phyloP scores from a whole-genome alignment of 2,329 filamentous ascomycete genomes.

The Monosporascus sp. region DNA sequence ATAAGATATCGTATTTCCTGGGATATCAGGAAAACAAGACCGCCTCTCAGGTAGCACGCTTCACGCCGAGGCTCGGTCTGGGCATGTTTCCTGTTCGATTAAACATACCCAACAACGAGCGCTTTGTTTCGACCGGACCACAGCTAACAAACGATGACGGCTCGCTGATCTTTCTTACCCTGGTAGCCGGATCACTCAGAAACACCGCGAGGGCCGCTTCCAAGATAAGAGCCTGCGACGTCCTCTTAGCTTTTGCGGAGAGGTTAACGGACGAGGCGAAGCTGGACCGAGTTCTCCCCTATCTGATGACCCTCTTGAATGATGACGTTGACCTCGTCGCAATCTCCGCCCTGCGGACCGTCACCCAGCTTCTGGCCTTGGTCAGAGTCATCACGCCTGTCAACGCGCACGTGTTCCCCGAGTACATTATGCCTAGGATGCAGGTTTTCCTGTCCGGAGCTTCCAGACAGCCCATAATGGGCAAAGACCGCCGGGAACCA shows the following conservation, averaged over 20 bases:
- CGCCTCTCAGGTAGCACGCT: conserved; percentile 22
- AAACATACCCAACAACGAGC: conserved; percentile 80
- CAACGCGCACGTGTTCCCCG: conserved; percentile 64
- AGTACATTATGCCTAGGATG: conserved; percentile 63
- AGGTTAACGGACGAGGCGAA: conserved; percentile 92
- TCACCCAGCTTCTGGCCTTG: conserved; percentile 83
- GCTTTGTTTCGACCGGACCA: conserved; percentile 56
- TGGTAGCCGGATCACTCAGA: conserved; percentile 82
- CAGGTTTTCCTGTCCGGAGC: conserved; percentile 46
- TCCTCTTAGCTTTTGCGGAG: conserved; percentile 87
- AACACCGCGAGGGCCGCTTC: conserved; percentile 88
- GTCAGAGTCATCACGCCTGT: conserved; percentile 82
- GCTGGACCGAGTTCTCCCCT: conserved; percentile 86
- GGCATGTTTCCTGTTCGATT: conserved; percentile 75
- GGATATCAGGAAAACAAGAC: conserved; percentile 58
- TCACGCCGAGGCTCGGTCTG: conserved; percentile 46
- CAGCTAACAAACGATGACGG: conserved; percentile 74
- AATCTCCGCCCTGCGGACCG: conserved; percentile 75
- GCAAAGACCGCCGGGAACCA: conserved; percentile 41
- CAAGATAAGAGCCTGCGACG: conserved; percentile 81
- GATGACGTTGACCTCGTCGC: conserved; percentile 82
- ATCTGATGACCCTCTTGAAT: conserved; percentile 74
- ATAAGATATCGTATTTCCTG: conserved; percentile 94
- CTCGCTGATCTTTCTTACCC: conserved; percentile 83
- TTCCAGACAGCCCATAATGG: conserved; percentile 27